Percentiles rank a stretch among this genome's conserved stretches.
Conservation (phyloP, 2,329 filamentous ascomycete genomes). For the Pyrenochaeta sp. region DNA sequence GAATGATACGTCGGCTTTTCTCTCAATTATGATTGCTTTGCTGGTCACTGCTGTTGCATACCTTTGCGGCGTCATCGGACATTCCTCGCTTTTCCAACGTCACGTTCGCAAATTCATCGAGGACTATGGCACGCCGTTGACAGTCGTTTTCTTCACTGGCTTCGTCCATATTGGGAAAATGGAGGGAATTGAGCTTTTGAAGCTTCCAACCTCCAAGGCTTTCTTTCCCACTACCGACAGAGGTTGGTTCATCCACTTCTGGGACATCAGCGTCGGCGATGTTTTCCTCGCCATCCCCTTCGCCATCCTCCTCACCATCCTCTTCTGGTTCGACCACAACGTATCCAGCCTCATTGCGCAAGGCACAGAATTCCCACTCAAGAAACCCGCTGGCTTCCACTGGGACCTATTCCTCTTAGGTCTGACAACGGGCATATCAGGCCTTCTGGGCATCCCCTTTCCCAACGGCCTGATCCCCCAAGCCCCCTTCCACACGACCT, state of each 20-base stretch:
- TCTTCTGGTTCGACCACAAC: slow-evolving; percentile 93
- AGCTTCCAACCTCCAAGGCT: slow-evolving; percentile 76
- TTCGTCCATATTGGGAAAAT: slow-evolving; percentile 89
- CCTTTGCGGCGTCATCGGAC: slow-evolving; percentile 74
- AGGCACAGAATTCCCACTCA: slow-evolving; percentile 63
- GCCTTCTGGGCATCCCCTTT: slow-evolving; percentile 65
- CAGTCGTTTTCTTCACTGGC: slow-evolving; percentile 81
- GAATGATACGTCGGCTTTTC: slow-evolving; percentile 72
- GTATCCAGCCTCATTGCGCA: slow-evolving; percentile 65
- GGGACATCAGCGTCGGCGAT: slow-evolving; percentile 76
- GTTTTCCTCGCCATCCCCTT: slow-evolving; percentile 89
- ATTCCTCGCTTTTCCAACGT: slow-evolving; percentile 76
- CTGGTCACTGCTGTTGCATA: slow-evolving; percentile 82
- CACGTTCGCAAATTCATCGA: slow-evolving; percentile 83
- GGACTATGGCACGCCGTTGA: slow-evolving; percentile 81
- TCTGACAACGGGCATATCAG: slow-evolving; percentile 63
- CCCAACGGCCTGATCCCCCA: slow-evolving; percentile 68
- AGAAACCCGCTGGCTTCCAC: slow-evolving; percentile 68
- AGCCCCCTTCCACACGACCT: slow-evolving; percentile 67
- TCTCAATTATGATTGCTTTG: slow-evolving; percentile 78
- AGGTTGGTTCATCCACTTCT: slow-evolving; percentile 82
- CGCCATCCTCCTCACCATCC: slow-evolving; percentile 79
- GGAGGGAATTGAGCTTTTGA: slow-evolving; percentile 72
- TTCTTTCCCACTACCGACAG: slow-evolving; percentile 81
- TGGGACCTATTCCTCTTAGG: slow-evolving; percentile 69